Conservation (phyloP, 2,329 filamentous ascomycete genomes). For the Annulohypoxylon truncatum region DNA sequence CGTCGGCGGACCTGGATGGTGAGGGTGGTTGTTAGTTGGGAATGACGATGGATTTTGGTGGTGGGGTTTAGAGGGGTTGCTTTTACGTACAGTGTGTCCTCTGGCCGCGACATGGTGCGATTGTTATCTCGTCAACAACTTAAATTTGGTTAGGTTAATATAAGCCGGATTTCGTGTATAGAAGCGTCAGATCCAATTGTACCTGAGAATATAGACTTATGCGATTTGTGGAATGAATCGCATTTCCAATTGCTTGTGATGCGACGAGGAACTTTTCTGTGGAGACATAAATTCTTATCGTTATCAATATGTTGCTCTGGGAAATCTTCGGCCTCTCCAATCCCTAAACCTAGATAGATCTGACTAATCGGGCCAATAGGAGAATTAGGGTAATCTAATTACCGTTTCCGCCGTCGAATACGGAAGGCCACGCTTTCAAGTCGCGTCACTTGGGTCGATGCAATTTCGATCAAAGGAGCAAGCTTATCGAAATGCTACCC, state of each 20-base stretch:
- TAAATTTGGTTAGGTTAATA: background rate
- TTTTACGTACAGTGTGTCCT: constrained; percentile 84
- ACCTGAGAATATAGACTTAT: background rate
- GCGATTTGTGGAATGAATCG: background rate
- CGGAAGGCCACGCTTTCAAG: constrained; percentile 37
- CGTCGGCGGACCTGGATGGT: constrained; percentile 85
- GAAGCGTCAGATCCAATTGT: background rate
- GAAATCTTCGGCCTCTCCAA: constrained; percentile 28
- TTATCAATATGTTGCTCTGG: constrained; percentile 27
- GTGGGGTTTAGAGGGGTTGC: constrained; percentile 30
- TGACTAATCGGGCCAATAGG: background rate
- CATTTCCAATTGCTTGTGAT: constrained; percentile 28
- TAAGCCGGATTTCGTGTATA: background rate
- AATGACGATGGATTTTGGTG: constrained; percentile 29
- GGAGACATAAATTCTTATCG: constrained; percentile 37
- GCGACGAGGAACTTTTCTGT: constrained; percentile 44
- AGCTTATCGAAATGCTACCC: constrained; percentile 13
- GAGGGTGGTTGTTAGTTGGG: constrained; percentile 40
- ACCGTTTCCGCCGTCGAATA: constrained; percentile 22
- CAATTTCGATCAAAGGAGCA: constrained; percentile 13
- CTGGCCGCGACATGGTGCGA: constrained; percentile 89
- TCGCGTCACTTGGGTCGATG: constrained; percentile 14
- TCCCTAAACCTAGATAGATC: background rate
- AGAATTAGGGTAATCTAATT: constrained; percentile 25
- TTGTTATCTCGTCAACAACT: too few species aligned